Evolutionary conservation across 176 grass and related monocot genomes (phyloP).

Genomic region (Chloris gayana): DNA sequence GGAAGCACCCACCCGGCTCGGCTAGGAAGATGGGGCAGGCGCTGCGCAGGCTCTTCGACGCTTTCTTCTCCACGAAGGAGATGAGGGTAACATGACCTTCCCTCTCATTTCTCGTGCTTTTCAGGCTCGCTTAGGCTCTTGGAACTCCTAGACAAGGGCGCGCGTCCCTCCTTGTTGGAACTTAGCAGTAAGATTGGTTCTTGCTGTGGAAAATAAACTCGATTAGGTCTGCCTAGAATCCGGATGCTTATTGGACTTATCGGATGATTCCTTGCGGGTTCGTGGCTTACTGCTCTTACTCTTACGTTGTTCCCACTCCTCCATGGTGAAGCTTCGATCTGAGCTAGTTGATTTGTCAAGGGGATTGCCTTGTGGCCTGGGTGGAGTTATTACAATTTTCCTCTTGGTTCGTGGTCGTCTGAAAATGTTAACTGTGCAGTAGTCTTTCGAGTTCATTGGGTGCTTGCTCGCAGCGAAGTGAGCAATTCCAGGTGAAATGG

Average conservation of each 20-base stretch:
- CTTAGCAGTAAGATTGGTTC: neutral
- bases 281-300: neutral
- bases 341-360: neutral
- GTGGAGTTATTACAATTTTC: neutral
- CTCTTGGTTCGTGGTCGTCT: neutral
- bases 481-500: neutral
- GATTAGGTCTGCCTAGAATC: neutral
- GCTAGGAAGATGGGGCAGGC: slow-evolving; percentile 74
- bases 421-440: neutral
- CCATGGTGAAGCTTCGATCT: neutral
- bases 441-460: neutral
- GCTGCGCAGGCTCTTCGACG: slow-evolving; percentile 89
- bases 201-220: neutral
- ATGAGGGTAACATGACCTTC: slow-evolving; percentile 57
- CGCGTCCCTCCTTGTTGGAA: neutral
- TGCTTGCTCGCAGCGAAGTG: neutral
- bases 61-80: slow-evolving; percentile 91
- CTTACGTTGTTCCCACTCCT: neutral
- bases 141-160: neutral
- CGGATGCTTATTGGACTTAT: neutral
- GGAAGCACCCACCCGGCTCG: slow-evolving; percentile 15
- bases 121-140: neutral
- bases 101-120: neutral
- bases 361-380: neutral
- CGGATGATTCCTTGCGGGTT: neutral